Conservation (phyloP, 495 filamentous ascomycete genomes). For the Extremus antarcticus region DNA sequence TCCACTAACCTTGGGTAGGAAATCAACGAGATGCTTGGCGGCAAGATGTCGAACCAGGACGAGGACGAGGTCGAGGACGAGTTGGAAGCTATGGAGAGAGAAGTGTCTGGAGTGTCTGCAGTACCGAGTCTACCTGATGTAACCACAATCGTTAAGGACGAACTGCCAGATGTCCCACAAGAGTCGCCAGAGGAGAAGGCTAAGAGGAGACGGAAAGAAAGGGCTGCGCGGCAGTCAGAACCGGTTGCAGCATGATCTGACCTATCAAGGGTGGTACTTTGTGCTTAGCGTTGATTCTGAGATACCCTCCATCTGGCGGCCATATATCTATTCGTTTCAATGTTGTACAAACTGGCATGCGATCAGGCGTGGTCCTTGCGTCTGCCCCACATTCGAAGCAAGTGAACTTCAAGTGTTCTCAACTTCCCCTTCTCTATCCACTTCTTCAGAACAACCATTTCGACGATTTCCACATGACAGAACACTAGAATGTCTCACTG, state of each 20-base stretch:
- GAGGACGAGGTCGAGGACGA: conserved; percentile 98
- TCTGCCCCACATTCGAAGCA: background rate
- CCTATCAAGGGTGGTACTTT: background rate
- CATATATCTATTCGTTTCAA: too few species aligned
- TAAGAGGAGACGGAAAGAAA: conserved; percentile 16
- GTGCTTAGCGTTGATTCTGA: conserved; percentile 16
- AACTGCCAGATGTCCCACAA: conserved; percentile 25
- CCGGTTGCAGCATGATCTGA: conserved; percentile 22
- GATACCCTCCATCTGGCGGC: background rate
- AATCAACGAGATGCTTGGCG: conserved; percentile 79
- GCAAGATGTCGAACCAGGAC: conserved; percentile 77
- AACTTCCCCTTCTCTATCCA: too few species aligned
- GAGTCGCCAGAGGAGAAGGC: conserved; percentile 24
- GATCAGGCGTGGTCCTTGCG: background rate
- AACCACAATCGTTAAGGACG: conserved; percentile 33
- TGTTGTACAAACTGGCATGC: background rate
- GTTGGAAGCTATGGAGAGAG: conserved; percentile 63
- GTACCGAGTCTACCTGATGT: conserved; percentile 45
- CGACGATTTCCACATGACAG: background rate
- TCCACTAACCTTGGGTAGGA: conserved; percentile 42
- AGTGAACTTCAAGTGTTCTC: background rate
- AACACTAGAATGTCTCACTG: conserved; percentile 24
- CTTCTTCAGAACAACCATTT: background rate
- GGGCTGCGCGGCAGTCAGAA: conserved; percentile 17
- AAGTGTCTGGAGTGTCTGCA: conserved; percentile 39